phyloP scores from a whole-genome alignment of 768 basidiomycete genomes.

The Phallus indusiatus region DNA sequence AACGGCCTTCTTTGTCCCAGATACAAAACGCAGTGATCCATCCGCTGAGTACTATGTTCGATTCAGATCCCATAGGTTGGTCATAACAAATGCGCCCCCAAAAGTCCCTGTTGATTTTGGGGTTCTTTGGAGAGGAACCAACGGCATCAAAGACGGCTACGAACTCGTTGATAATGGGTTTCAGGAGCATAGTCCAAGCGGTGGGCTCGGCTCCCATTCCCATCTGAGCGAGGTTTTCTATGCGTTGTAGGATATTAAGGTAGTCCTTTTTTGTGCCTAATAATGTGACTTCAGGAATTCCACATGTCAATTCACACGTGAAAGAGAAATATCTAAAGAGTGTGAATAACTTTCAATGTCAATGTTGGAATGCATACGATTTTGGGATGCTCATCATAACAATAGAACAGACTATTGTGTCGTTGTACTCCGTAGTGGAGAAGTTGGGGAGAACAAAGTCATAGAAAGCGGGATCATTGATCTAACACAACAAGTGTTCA shows the following conservation, averaged over 20 bases:
- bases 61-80: background rate
- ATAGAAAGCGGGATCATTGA: slow-evolving; percentile 19
- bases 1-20: slow-evolving; percentile 9
- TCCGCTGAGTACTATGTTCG: slow-evolving; percentile 2
- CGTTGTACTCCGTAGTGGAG: slow-evolving; percentile 33
- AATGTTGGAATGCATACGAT: background rate
- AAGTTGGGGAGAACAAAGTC: slow-evolving; percentile 37
- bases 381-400: slow-evolving; percentile 35
- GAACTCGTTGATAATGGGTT: slow-evolving; percentile 28
- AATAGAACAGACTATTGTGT: slow-evolving; percentile 29
- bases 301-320: slow-evolving; percentile 23
- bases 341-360: background rate
- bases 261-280: slow-evolving; percentile 33
- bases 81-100: slow-evolving; percentile 13
- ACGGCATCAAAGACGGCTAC: slow-evolving; percentile 20
- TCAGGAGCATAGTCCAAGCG: slow-evolving; percentile 32
- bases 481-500: background rate
- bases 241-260: slow-evolving; percentile 23
- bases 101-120: slow-evolving; percentile 12
- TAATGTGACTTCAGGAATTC: slow-evolving; percentile 37
- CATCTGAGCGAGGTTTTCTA: slow-evolving; percentile 26
- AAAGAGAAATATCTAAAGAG: slow-evolving; percentile 27
- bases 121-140: background rate
- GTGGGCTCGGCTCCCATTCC: slow-evolving; percentile 26
- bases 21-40: slow-evolving; percentile 12